These are phyloP conservation scores for Chlorokybus atmophyticus DNA, from an alignment of 139 green algal species.

Conservation along the genomic window DNA sequence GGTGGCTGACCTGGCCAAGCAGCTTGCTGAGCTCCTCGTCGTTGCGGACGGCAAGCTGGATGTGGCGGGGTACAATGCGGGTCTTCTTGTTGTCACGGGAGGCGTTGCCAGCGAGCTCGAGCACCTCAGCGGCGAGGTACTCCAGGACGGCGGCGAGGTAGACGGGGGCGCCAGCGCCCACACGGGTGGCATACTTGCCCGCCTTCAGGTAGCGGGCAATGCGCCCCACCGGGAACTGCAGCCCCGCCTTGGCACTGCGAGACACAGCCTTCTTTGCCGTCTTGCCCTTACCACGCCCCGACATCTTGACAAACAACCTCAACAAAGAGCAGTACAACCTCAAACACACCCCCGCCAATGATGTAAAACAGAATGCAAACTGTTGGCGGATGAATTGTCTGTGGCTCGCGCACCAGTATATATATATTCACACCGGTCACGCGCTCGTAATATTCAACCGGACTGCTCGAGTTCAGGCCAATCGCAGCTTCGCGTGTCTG, in stretches of 20 bases:
- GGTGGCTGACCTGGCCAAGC: slow-evolving; percentile 40
- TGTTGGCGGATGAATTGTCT: too few species aligned
- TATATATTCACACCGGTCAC: too few species aligned
- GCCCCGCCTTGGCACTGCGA: slow-evolving; percentile 67
- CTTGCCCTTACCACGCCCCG: slow-evolving; percentile 52
- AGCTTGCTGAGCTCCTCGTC: slow-evolving; percentile 50
- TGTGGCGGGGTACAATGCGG: slow-evolving; percentile 50
- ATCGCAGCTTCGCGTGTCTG: too few species aligned
- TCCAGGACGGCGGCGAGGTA: slow-evolving; percentile 71
- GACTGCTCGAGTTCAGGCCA: too few species aligned
- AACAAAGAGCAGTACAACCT: too few species aligned
- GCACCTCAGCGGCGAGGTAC: slow-evolving; percentile 69
- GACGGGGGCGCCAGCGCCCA: slow-evolving; percentile 52
- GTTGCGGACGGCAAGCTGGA: slow-evolving; percentile 44
- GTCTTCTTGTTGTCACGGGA: slow-evolving; percentile 72
- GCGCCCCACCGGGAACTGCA: slow-evolving; percentile 77
- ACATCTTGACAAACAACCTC: too few species aligned
- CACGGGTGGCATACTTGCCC: slow-evolving; percentile 63
- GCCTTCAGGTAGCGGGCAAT: slow-evolving; percentile 70
- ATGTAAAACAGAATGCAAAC: too few species aligned
- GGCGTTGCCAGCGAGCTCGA: slow-evolving; percentile 57
- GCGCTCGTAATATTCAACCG: too few species aligned
- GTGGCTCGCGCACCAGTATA: too few species aligned
- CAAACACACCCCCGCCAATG: too few species aligned
- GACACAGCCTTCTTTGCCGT: slow-evolving; percentile 67